Evolutionary conservation across 2,329 filamentous ascomycete species (phyloP), one percentile per base, ranked within the genome.

Genomic region (Paracorniculantispora psalliotae): DNA sequence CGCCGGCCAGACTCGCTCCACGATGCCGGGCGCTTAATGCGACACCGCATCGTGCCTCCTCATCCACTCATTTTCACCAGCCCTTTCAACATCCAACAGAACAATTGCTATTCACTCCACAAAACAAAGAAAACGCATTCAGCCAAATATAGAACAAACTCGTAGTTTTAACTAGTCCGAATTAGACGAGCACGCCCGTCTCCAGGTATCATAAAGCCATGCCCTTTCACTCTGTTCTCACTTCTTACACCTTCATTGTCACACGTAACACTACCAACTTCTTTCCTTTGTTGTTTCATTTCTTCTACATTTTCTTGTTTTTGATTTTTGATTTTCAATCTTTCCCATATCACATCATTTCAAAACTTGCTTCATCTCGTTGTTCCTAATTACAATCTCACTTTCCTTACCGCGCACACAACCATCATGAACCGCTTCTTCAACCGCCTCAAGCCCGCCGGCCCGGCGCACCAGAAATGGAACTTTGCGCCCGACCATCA

Each of bases 251-350:
- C 25, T 44, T 43, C 47, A 59, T 52, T 37, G 19, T 52, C 15
- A 12, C 3, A 43, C 10, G 25, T 17, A 26, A 28, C 54, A 52
- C 39, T 15, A 19, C 19, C 8, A 21, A 19, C 15, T 30, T 50
- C 5, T 56, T 59, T 51, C 50, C 23, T 61, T 56, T 59, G 60
- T 61, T n/a, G n/a, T 47, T 57, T 26, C 26, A 28, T 46, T 35
- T 51, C 28, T 35, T 8, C 2, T 21, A 12, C 12, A n/a, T 33
- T 26, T 35, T 41, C n/a, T n/a, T 15, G 53, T 21, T 5, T 26
- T 28, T 51, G 47, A 39, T 8, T 19, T 33, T 13, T 7, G 4
- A 13, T 41, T 41, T 28, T 3, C 43, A 15, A 3, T 43, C 35
- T 37, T 46, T 21, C 35, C 15, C 23, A 33, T 49, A 8, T 41